Evolutionary conservation across 139 green algal species (phyloP).

Genomic region (Chlorella sorokiniana): DNA sequence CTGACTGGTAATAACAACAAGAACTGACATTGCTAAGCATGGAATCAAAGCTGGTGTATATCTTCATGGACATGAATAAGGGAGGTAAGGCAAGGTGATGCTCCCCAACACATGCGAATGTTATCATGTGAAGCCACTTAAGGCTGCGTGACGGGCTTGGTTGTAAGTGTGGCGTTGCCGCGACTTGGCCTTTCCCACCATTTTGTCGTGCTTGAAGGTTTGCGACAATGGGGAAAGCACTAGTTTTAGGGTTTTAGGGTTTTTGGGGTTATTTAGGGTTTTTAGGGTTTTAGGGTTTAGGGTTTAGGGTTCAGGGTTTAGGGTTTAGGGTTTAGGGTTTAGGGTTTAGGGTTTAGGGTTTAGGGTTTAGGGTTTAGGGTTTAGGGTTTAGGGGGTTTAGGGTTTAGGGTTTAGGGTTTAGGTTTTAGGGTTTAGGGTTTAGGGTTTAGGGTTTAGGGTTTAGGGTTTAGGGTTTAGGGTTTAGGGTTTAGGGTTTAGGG

Average conservation of each 20-base stretch:
- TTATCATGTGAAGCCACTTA: no score
- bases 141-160: no score
- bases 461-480: not conserved
- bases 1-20: no score
- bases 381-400: slow-evolving; percentile 10
- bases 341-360: slow-evolving; percentile 1
- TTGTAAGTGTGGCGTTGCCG: no score
- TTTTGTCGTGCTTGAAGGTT: not conserved
- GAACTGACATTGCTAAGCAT: no score
- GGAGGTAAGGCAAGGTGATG: no score
- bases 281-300: slow-evolving; percentile 11
- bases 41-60: no score
- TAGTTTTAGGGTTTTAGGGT: not conserved
- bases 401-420: slow-evolving; percentile 18
- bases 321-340: not conserved
- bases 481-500: slow-evolving; percentile 8
- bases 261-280: not conserved
- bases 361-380: slow-evolving; percentile 9
- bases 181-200: not conserved
- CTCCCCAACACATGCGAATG: no score
- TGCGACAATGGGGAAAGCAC: not conserved
- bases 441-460: slow-evolving; percentile 10
- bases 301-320: no score
- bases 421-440: slow-evolving; percentile 24
- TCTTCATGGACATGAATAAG: no score